Conservation (phyloP, 805 yeast species). For the Starmera amethionina region DNA sequence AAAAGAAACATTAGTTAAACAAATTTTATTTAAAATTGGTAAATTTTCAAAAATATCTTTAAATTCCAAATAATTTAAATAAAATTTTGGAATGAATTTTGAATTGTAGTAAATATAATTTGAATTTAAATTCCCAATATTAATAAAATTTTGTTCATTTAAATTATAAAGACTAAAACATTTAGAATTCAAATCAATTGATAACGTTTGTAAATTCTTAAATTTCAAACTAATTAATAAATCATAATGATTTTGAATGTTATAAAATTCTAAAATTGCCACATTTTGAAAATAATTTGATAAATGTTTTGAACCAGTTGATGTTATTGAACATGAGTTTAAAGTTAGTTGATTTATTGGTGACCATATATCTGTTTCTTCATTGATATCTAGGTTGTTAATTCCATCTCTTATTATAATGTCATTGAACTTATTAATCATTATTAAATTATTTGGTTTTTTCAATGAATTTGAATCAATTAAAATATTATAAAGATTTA, state of each 20-base stretch:
- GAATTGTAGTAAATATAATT: slow-evolving; percentile 18
- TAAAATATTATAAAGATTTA: slow-evolving; percentile 36
- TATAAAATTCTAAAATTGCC: slow-evolving; percentile 24
- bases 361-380: slow-evolving; percentile 17
- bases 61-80: slow-evolving; percentile 13
- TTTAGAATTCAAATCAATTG: slow-evolving; percentile 39
- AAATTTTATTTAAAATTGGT: slow-evolving; percentile 10
- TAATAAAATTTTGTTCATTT: slow-evolving; percentile 9
- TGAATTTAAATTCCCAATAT: slow-evolving; percentile 14
- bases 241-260: slow-evolving; percentile 34
- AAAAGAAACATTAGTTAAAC: slow-evolving; percentile 15
- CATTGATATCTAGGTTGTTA: slow-evolving; percentile 2
- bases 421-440: slow-evolving; percentile 15
- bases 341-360: slow-evolving; percentile 24
- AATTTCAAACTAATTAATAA: slow-evolving; percentile 40
- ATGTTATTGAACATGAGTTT: slow-evolving; percentile 24
- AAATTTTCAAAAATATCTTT: slow-evolving; percentile 9
- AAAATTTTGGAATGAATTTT: slow-evolving; percentile 19
- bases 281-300: slow-evolving; percentile 33
- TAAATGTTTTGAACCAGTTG: slow-evolving; percentile 25
- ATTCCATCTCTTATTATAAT: slow-evolving; percentile 10
- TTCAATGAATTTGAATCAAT: slow-evolving; percentile 32
- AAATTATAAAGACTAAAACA: slow-evolving; percentile 24
- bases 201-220: slow-evolving; percentile 25
- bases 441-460: slow-evolving; percentile 18